Evolutionary conservation across 345 rosid species (phyloP).

Genomic region (Eucalyptus fibrosa): DNA sequence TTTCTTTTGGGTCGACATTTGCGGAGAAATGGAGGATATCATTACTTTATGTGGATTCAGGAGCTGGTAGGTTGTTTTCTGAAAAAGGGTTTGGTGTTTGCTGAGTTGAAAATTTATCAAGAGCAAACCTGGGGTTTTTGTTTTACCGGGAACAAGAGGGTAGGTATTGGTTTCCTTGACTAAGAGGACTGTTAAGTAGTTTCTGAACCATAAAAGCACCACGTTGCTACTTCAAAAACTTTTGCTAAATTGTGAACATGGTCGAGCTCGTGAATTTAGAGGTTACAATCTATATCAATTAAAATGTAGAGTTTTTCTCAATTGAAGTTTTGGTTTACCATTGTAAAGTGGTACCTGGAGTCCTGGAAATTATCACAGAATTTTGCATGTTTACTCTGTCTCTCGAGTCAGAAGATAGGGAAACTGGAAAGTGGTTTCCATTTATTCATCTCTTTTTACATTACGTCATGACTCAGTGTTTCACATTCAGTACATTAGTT

Average conservation of each 20-base stretch:
- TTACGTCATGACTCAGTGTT: background rate
- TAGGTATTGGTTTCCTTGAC: background rate
- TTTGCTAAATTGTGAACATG: background rate
- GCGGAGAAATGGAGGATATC: background rate
- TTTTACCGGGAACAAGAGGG: background rate
- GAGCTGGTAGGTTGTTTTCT: background rate
- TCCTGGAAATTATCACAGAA: background rate
- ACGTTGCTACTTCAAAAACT: background rate
- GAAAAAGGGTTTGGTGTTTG: background rate
- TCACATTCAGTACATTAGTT: background rate
- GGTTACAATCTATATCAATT: background rate
- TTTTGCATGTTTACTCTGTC: background rate
- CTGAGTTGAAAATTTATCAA: background rate
- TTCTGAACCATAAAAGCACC: background rate
- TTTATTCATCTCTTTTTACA: background rate
- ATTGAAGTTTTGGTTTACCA: background rate
- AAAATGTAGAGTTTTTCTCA: background rate
- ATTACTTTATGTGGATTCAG: background rate
- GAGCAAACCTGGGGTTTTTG: background rate
- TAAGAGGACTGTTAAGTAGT: background rate
- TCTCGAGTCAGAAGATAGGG: background rate
- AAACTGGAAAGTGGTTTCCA: background rate
- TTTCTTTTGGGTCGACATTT: background rate
- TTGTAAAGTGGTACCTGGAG: background rate
- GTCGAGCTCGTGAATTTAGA: background rate